Evolutionary conservation across 2,329 filamentous ascomycete species (phyloP).

Genomic region (Biscogniauxia marginata): DNA sequence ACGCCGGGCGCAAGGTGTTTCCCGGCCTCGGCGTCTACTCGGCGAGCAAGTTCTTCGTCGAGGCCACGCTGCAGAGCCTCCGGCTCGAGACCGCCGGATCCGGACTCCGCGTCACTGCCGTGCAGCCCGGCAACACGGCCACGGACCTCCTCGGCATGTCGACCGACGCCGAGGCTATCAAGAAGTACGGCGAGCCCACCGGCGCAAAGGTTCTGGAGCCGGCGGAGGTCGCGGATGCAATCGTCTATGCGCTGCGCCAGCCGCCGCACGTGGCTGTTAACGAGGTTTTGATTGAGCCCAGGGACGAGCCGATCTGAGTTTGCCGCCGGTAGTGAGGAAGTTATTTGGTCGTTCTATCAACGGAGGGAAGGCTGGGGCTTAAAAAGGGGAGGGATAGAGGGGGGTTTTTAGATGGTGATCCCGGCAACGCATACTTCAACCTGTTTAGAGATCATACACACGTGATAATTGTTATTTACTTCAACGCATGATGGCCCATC

Average conservation of each 20-base stretch:
- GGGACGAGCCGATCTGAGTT: slow-evolving; percentile 76
- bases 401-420: too few species aligned
- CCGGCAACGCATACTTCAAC: too few species aligned
- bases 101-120: slow-evolving; percentile 68
- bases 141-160: slow-evolving; percentile 74
- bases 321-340: too few species aligned
- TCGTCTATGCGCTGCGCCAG: slow-evolving; percentile 73
- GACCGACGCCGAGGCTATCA: slow-evolving; percentile 71
- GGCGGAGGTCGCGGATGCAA: slow-evolving; percentile 69
- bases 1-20: slow-evolving; percentile 79
- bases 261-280: slow-evolving; percentile 76
- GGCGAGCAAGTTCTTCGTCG: slow-evolving; percentile 82
- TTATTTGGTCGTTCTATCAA: too few species aligned
- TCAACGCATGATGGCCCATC: too few species aligned
- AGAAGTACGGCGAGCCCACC: slow-evolving; percentile 74
- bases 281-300: slow-evolving; percentile 75
- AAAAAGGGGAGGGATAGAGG: too few species aligned
- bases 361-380: too few species aligned
- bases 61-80: slow-evolving; percentile 73
- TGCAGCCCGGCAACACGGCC: slow-evolving; percentile 75
- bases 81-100: slow-evolving; percentile 73
- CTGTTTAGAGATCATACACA: too few species aligned
- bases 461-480: too few species aligned
- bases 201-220: slow-evolving; percentile 74
- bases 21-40: slow-evolving; percentile 80